A percentile compares a stretch with the other conserved stretches of the same genome.
These are phyloP conservation scores for Dendryphion nanum DNA, from an alignment of 2,329 filamentous ascomycete species.

Conservation along the genomic window DNA sequence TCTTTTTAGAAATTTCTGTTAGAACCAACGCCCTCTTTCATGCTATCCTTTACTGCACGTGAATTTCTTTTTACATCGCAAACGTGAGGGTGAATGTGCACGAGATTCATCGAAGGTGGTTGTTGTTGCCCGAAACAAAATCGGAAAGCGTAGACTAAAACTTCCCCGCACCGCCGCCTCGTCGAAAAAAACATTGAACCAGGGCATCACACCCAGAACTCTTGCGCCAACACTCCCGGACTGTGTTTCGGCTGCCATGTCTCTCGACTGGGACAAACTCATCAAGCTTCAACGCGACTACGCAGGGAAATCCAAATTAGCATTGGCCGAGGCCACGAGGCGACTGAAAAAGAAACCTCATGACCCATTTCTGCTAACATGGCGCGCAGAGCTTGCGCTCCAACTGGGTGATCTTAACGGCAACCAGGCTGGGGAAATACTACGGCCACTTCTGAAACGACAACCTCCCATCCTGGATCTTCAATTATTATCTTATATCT, in stretches of 20 bases:
- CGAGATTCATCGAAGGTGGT: too few species aligned
- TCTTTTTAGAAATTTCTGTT: too few species aligned
- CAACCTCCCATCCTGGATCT: constrained; percentile 23
- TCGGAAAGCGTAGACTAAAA: too few species aligned
- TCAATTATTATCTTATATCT: constrained; percentile 26
- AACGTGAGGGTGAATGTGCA: too few species aligned
- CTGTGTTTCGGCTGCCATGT: constrained; percentile 20
- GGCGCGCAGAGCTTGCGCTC: constrained; percentile 29
- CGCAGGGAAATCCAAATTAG: constrained; percentile 36
- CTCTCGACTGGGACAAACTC: constrained; percentile 36
- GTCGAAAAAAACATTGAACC: too few species aligned
- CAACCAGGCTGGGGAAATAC: constrained; percentile 7
- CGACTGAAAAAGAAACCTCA: constrained; percentile 35
- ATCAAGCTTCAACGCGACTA: constrained; percentile 30
- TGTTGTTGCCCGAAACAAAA: too few species aligned
- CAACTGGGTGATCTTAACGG: constrained; percentile 12
- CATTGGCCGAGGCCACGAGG: constrained; percentile 30
- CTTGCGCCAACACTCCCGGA: too few species aligned
- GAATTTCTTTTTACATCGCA: too few species aligned
- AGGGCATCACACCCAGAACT: too few species aligned
- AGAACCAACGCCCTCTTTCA: too few species aligned
- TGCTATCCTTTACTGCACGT: too few species aligned
- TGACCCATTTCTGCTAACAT: constrained; percentile 37
- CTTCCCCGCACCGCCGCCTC: too few species aligned
- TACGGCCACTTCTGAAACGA: constrained; percentile 18